phyloP scores from a whole-genome alignment of 257 asterid genomes.

The Perilla frutescens region DNA sequence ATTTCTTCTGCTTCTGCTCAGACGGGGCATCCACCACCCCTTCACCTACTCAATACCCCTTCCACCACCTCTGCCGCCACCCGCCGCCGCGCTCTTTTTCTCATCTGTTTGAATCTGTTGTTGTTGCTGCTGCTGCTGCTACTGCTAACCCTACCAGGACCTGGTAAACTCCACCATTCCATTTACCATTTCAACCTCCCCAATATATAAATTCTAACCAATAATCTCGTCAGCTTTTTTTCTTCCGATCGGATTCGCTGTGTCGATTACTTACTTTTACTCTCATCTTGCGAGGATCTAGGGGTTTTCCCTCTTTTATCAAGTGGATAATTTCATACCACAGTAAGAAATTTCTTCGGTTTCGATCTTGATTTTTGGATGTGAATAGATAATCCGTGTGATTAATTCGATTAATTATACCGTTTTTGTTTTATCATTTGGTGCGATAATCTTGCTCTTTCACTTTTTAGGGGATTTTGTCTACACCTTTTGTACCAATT shows the following conservation, averaged over 20 bases:
- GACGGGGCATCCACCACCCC: slow-evolving; percentile 30
- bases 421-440: neutral
- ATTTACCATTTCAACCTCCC: slow-evolving; percentile 20
- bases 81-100: neutral
- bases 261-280: slow-evolving; percentile 27
- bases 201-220: slow-evolving; percentile 14
- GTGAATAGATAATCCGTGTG: slow-evolving; percentile 4
- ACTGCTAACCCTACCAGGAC: slow-evolving; percentile 1
- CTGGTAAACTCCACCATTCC: slow-evolving; percentile 1
- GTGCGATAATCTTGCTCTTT: slow-evolving; percentile 16
- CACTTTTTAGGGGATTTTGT: slow-evolving; percentile 33
- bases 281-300: slow-evolving; percentile 39
- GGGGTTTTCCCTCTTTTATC: slow-evolving; percentile 28
- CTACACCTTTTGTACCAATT: neutral
- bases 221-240: neutral
- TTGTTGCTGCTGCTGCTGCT: neutral
- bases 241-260: slow-evolving; percentile 28
- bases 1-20: slow-evolving; percentile 21
- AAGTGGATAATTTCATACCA: slow-evolving; percentile 30
- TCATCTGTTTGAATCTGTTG: neutral
- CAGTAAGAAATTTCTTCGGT: slow-evolving; percentile 36
- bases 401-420: slow-evolving; percentile 18
- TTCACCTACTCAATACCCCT: slow-evolving; percentile 32
- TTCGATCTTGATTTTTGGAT: slow-evolving; percentile 24
- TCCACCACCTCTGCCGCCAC: slow-evolving; percentile 35